phyloP scores from a whole-genome alignment of 2,329 filamentous ascomycete species.

The Bipolaris bicolor region DNA sequence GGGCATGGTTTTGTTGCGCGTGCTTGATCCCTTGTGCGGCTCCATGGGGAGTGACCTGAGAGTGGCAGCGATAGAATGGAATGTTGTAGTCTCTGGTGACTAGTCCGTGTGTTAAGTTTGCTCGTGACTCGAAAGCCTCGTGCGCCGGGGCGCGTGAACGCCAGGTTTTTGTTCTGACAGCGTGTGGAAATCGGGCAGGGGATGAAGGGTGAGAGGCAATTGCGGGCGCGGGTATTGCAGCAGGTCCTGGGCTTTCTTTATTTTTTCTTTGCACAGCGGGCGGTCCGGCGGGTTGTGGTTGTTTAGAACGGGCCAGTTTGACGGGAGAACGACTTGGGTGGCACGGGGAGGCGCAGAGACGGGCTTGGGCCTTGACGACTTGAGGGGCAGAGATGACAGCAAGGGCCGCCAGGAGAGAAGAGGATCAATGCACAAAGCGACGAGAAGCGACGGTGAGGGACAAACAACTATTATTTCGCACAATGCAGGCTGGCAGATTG shows the following conservation, averaged over 20 bases:
- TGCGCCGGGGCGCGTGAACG: conserved; percentile 2
- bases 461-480: conserved; percentile 37
- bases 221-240: neutral
- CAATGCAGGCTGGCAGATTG: conserved; percentile 24
- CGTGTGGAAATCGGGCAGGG: neutral
- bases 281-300: neutral
- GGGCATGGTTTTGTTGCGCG: conserved; percentile 3
- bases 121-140: conserved; percentile 17
- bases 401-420: conserved; percentile 1
- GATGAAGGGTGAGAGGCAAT: conserved; percentile 5
- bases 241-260: neutral
- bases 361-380: neutral
- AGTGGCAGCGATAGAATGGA: conserved; percentile 11
- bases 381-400: neutral
- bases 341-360: neutral
- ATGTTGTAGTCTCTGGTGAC: conserved; percentile 10
- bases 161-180: neutral
- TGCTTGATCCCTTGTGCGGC: conserved; percentile 10
- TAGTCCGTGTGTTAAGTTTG: neutral
- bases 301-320: conserved; percentile 1
- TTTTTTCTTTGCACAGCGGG: neutral
- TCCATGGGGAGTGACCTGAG: conserved; percentile 7
- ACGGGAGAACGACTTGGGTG: conserved; percentile 1
- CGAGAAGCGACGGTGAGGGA: conserved; percentile 8
- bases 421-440: conserved; percentile 14